Conservation (phyloP, 2,329 filamentous ascomycete species). For the Beauveria australis region DNA sequence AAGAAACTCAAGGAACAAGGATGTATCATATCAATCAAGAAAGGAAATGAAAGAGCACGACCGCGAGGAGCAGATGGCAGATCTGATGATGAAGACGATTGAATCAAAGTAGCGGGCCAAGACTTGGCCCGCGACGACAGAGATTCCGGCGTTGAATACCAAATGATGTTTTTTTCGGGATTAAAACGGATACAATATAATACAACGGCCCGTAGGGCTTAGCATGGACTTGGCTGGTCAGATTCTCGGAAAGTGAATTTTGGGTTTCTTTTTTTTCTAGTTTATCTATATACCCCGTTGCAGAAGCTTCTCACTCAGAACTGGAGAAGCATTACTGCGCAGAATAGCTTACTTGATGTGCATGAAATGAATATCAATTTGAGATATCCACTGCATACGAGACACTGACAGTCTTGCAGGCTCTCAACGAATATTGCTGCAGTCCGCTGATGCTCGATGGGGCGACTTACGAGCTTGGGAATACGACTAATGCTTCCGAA, state of each 20-base stretch:
- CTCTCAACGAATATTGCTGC: too few species aligned
- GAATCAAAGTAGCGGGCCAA: background rate
- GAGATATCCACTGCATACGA: background rate
- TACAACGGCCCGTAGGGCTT: background rate
- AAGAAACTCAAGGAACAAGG: constrained; percentile 70
- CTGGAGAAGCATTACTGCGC: background rate
- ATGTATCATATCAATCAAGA: constrained; percentile 78
- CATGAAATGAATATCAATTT: background rate
- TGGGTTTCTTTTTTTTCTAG: background rate
- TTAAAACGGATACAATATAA: background rate
- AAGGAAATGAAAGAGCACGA: constrained; percentile 56
- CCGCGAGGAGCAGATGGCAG: background rate
- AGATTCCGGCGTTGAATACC: background rate
- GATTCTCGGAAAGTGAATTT: background rate
- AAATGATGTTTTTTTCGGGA: background rate
- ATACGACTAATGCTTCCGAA: background rate
- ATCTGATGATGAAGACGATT: constrained; percentile 10
- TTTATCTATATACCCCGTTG: constrained; percentile 9
- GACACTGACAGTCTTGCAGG: too few species aligned
- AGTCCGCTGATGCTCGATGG: too few species aligned
- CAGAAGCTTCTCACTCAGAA: background rate
- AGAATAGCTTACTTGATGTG: background rate
- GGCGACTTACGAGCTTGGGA: background rate
- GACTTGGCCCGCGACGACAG: background rate
- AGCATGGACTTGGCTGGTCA: background rate